Evolutionary conservation across 345 rosid species (phyloP), one percentile per base, ranked within the genome.

Genomic region (Heritiera fomes): DNA sequence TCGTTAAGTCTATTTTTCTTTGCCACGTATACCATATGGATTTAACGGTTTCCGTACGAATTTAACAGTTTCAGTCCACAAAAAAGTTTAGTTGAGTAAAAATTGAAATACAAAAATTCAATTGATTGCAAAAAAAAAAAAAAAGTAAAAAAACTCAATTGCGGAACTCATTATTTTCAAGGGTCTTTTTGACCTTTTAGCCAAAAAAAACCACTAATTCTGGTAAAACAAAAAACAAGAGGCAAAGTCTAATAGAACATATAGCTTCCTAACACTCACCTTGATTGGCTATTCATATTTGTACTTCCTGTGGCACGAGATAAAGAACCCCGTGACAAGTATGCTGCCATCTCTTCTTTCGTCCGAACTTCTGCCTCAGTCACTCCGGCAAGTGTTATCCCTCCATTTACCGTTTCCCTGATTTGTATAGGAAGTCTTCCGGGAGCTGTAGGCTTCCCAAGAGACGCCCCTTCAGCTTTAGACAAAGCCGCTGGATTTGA

Each of bases 261-360:
- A 46, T 56, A 56, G 40, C 15, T 49, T 47, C 28, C 11, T 23
- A 50, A 53, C 20, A 34, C 23, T 41, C 71, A 94, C 99, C 99
- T 96, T 17, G 99, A 96, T 79, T 94, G 99, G 79, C 93, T 96
- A 79, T 96, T 94, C 99, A 96, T 96, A 63, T 94, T 94, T 15
- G 99, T 96, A 79, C 99, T 96, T 17, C 88, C 99, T 73, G 99
- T 96, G 23, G 99, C 99, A 67, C 98, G 97, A 67, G 89, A 38
- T 77, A 91, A 64, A 58, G 99, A 96, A 73, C 99, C 99, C 10
- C 93, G 84, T 0, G 90, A 89, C 58, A 96, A 77, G 82, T 79
- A 88, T 0, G 91, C 89, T 2, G 90, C 90, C 99, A 96, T 96
- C 85, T 96, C 99, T 82, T 92, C 98, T 80, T 90, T 94, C 8